These are phyloP conservation scores for Salix caprea DNA, from an alignment of 345 rosid species.

Conservation along the genomic window DNA sequence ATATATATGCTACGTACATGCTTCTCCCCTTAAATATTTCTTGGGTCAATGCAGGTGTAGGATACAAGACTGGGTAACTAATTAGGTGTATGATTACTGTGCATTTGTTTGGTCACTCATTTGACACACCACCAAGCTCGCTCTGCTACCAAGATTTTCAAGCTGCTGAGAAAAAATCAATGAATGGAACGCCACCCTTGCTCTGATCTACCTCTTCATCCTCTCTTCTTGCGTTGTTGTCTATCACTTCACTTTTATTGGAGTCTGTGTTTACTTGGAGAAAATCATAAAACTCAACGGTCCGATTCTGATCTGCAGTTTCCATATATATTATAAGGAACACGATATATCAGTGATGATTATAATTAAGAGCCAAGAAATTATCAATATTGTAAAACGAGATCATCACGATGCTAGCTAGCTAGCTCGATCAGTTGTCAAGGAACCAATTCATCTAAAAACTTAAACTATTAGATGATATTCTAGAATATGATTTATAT, in stretches of 20 bases:
- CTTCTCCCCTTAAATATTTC: neutral
- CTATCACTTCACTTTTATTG: slow-evolving; percentile 52
- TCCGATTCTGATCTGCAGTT: slow-evolving; percentile 34
- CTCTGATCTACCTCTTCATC: slow-evolving; percentile 48
- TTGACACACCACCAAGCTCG: neutral
- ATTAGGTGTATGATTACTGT: neutral
- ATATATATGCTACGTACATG: neutral
- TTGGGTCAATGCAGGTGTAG: neutral
- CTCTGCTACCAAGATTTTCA: slow-evolving; percentile 16
- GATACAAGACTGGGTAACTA: neutral
- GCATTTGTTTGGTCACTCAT: neutral
- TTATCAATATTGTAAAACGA: neutral
- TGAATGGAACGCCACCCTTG: slow-evolving; percentile 35
- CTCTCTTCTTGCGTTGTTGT: slow-evolving; percentile 37
- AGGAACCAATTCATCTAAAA: too few relatives aligned
- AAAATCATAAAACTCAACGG: slow-evolving; percentile 61
- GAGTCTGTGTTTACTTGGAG: slow-evolving; percentile 65
- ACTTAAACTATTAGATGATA: rapidly evolving
- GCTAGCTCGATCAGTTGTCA: neutral
- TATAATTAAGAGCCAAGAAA: neutral
- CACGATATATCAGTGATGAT: neutral
- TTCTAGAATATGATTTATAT: too few relatives aligned
- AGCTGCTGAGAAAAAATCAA: slow-evolving; percentile 57
- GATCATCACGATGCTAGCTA: neutral
- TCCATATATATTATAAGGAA: neutral